These are phyloP conservation scores for Fusarium coicis DNA, from an alignment of 2,329 filamentous ascomycete genomes.

Conservation along the genomic window DNA sequence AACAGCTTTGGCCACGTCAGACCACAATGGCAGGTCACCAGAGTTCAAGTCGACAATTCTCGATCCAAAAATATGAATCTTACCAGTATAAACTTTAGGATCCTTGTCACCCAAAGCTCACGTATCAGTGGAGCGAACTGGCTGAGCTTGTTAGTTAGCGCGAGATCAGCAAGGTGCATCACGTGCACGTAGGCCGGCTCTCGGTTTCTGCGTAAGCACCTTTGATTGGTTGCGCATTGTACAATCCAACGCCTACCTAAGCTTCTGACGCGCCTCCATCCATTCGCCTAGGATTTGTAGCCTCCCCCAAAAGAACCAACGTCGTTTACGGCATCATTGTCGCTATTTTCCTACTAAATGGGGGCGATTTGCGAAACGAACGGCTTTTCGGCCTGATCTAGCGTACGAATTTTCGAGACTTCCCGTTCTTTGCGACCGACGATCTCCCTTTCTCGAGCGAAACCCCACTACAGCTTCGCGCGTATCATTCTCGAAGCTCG, in stretches of 20 bases:
- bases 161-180: not conserved
- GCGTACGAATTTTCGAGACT: not conserved
- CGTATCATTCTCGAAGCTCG: constrained; percentile 3
- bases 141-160: not conserved
- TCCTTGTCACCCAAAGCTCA: constrained; percentile 13
- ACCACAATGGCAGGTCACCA: constrained; percentile 4
- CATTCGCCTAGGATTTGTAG: constrained; percentile 1
- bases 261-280: constrained; percentile 23
- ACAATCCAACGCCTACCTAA: not conserved
- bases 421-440: not conserved
- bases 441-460: not conserved
- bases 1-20: not conserved
- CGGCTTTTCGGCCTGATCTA: constrained; percentile 12
- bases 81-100: constrained; percentile 3
- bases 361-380: not conserved
- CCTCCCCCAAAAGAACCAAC: not conserved
- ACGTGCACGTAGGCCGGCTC: constrained; percentile 14
- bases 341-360: constrained; percentile 7
- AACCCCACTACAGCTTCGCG: constrained; percentile 17
- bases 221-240: constrained; percentile 39
- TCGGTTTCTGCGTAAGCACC: not conserved
- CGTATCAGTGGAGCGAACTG: not conserved
- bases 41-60: constrained; percentile 5
- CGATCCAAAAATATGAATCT: constrained; percentile 23
- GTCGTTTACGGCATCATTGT: not conserved